Conservation (phyloP, 257 asterid genomes). For the Buddleja alternifolia region DNA sequence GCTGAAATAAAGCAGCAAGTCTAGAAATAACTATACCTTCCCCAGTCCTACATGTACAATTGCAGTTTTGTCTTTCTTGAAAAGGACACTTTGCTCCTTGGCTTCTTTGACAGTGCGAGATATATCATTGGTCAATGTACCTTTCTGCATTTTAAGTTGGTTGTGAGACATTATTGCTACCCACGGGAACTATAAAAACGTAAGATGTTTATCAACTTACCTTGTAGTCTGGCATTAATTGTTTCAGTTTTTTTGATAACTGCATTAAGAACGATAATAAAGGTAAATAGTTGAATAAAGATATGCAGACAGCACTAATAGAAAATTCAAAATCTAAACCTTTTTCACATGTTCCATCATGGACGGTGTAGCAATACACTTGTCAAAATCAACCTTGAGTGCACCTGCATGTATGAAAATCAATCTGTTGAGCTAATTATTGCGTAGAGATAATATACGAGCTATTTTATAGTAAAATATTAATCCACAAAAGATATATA, state of each 20-base stretch:
- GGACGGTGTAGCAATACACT: slow-evolving; percentile 77
- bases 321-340: slow-evolving; percentile 47
- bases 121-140: slow-evolving; percentile 83
- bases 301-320: slow-evolving; percentile 14
- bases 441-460: neutral
- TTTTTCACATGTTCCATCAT: slow-evolving; percentile 87
- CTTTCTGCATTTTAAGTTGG: slow-evolving; percentile 64
- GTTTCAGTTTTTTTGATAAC: slow-evolving; percentile 75
- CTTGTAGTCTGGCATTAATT: slow-evolving; percentile 83
- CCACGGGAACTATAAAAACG: slow-evolving; percentile 22
- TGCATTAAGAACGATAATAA: slow-evolving; percentile 38
- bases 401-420: slow-evolving; percentile 59
- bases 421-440: slow-evolving; percentile 14
- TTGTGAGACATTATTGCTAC: slow-evolving; percentile 33
- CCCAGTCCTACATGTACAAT: slow-evolving; percentile 96
- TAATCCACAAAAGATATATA: no score
- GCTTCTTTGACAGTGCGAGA: slow-evolving; percentile 75
- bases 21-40: slow-evolving; percentile 58
- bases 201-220: slow-evolving; percentile 43
- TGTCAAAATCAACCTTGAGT: slow-evolving; percentile 78
- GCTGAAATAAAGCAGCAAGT: slow-evolving; percentile 16
- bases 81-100: slow-evolving; percentile 64
- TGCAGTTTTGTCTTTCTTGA: slow-evolving; percentile 96
- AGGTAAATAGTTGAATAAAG: slow-evolving; percentile 26
- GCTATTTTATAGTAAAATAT: no score